Conservation (phyloP, 2,329 filamentous ascomycete genomes). For the Neurospora crassa region DNA sequence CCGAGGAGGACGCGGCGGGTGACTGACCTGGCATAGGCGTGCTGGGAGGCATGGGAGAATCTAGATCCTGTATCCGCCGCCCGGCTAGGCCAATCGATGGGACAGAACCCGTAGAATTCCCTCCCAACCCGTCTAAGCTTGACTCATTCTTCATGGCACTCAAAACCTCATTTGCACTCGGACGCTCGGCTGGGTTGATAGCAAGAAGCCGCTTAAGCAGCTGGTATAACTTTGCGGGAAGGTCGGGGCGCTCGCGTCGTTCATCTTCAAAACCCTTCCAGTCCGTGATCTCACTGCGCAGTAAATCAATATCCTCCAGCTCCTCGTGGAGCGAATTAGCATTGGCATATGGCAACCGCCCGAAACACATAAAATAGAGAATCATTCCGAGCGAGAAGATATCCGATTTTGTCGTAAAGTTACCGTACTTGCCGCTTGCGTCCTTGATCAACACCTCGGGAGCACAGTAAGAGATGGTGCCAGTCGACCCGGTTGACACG, state of each 20-base stretch:
- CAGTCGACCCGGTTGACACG: slow-evolving; percentile 87
- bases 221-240: slow-evolving; percentile 78
- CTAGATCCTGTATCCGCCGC: slow-evolving; percentile 43
- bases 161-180: slow-evolving; percentile 78
- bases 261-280: slow-evolving; percentile 86
- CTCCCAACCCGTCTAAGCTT: slow-evolving; percentile 32
- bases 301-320: slow-evolving; percentile 76
- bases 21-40: slow-evolving; percentile 37
- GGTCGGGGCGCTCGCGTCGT: slow-evolving; percentile 62
- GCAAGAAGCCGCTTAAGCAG: slow-evolving; percentile 75
- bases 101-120: slow-evolving; percentile 24
- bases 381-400: slow-evolving; percentile 99
- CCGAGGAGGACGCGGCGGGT: slow-evolving; percentile 4
- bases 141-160: slow-evolving; percentile 63
- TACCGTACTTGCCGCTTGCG: slow-evolving; percentile 64
- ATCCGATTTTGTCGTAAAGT: slow-evolving; percentile 95
- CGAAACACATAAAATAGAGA: slow-evolving; percentile 95
- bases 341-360: slow-evolving; percentile 71
- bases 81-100: slow-evolving; percentile 32
- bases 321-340: slow-evolving; percentile 85
- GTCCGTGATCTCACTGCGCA: slow-evolving; percentile 74
- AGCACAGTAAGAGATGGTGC: slow-evolving; percentile 95
- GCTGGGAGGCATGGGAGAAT: slow-evolving; percentile 40
- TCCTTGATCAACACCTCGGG: slow-evolving; percentile 77
- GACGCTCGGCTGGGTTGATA: slow-evolving; percentile 64